Conservation (phyloP, 2,329 filamentous ascomycete species). For the Xylaria sp. region DNA sequence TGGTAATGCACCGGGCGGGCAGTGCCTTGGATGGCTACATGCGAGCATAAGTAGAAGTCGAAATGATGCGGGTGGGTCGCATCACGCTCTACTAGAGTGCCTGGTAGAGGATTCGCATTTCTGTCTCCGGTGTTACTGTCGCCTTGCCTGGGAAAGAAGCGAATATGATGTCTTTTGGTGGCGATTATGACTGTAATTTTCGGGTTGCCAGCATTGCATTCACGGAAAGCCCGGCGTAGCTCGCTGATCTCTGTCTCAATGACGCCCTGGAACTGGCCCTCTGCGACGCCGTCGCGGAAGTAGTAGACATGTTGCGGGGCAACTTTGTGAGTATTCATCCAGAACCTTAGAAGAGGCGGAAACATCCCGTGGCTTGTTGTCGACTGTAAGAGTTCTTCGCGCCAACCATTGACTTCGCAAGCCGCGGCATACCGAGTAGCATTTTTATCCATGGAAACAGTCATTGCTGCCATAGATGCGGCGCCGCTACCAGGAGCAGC, state of each 20-base stretch:
- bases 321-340: slow-evolving; percentile 68
- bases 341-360: slow-evolving; percentile 70
- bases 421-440: slow-evolving; percentile 81
- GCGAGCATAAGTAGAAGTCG: slow-evolving; percentile 78
- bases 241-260: slow-evolving; percentile 79
- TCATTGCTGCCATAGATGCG: slow-evolving; percentile 88
- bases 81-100: slow-evolving; percentile 86
- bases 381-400: slow-evolving; percentile 80
- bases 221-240: slow-evolving; percentile 71
- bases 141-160: slow-evolving; percentile 80
- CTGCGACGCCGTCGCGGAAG: slow-evolving; percentile 91
- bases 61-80: slow-evolving; percentile 92
- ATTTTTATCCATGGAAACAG: slow-evolving; percentile 78
- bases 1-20: slow-evolving; percentile 93
- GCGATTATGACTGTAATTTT: slow-evolving; percentile 89
- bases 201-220: slow-evolving; percentile 55
- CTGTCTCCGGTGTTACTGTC: slow-evolving; percentile 67
- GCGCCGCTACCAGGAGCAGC: slow-evolving; percentile 72
- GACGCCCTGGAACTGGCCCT: slow-evolving; percentile 85
- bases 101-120: slow-evolving; percentile 85
- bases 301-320: slow-evolving; percentile 83
- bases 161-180: slow-evolving; percentile 93
- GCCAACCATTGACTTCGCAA: slow-evolving; percentile 84
- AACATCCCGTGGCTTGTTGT: slow-evolving; percentile 75
- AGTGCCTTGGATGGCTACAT: slow-evolving; percentile 89